Conservation (phyloP, 2,329 filamentous ascomycete species). For the Colletotrichum tamarilloi region DNA sequence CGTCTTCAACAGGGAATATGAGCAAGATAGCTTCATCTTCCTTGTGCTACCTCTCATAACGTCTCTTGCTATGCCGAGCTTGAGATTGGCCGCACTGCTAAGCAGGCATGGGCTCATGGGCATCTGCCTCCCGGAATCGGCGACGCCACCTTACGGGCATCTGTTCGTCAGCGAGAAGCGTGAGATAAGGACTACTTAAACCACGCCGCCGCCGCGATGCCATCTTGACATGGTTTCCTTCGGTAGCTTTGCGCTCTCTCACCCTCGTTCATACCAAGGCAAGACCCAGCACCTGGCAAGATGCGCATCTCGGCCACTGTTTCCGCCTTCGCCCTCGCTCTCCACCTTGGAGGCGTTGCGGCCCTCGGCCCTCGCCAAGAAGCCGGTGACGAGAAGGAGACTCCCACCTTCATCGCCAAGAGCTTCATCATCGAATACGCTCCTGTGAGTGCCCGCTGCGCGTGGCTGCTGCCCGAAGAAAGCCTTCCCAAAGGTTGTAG, state of each 20-base stretch:
- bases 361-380: slow-evolving; percentile 21
- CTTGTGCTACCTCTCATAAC: not conserved
- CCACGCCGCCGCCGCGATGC: not conserved
- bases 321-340: slow-evolving; percentile 27
- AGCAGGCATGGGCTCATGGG: not conserved
- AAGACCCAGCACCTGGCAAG: slow-evolving; percentile 17
- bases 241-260: slow-evolving; percentile 24
- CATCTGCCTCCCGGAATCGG: not conserved
- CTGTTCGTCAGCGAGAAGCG: not conserved
- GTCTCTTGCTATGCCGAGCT: not conserved
- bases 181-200: slow-evolving; percentile 14
- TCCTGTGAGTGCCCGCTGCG: slow-evolving; percentile 35
- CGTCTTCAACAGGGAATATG: slow-evolving; percentile 17
- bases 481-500: slow-evolving; percentile 2
- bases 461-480: slow-evolving; percentile 17
- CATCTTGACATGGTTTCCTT: not conserved
- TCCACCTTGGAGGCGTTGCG: slow-evolving; percentile 26
- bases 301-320: slow-evolving; percentile 35
- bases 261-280: slow-evolving; percentile 10
- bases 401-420: slow-evolving; percentile 25
- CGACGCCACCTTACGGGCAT: not conserved
- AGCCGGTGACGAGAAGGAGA: not conserved
- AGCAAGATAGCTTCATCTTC: slow-evolving; percentile 3
- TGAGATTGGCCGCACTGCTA: not conserved
- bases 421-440: slow-evolving; percentile 41